Base-by-base conservation (phyloP, 495 filamentous ascomycete species). In the Aspergillus mulundensis region DNA sequence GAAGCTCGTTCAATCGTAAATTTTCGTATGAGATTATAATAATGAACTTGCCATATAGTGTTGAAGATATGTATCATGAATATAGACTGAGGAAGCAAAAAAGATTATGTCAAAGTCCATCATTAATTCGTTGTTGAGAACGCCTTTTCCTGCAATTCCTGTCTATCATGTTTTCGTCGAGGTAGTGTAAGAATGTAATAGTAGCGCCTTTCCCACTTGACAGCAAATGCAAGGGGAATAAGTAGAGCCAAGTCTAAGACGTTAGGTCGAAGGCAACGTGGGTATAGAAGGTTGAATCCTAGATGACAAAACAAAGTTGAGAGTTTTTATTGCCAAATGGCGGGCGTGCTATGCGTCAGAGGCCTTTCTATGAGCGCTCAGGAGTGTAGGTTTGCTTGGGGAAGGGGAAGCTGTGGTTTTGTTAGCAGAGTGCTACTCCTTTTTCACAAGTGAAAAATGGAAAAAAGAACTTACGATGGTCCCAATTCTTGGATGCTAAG, bases 401-500 rank as follows among this genome's bases (percentile, higher is more conserved):
- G 80, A 81, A 89, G 60, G 89, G 89, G 77, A 80, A 93, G 56
- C 89, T 93, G 64, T 54, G 59, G 28, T 11, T 10, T 36, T 14
- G 57, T 62, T 64, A 63, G 56, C 24, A 53, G 50, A 21, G 23
- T 46, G n/a, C 16, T 36, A 4, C 28, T 30, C n/a, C n/a, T n/a
- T n/a, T n/a, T n/a, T n/a, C n/a, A n/a, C n/a, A 30, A 30, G 6
- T 49, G 5, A 24, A 47, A 4, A 16, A 1, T 12, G 8, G 19
- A 54, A 54, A 44, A 60, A 57, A 51, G 23, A 47, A 62, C 87
- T 77, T 89, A 98, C 90, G 91, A 94, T 75, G 94, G 91, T 63
- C 94, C 94, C 59, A 95, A 76, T 71, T 97, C 94, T 77, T 88
- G 83, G 71, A 98, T 94, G 77, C 90, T 90, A 64, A 92, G 79